These are phyloP conservation scores for Mercurialis annua DNA, from an alignment of 345 rosid species.

Conservation along the genomic window DNA sequence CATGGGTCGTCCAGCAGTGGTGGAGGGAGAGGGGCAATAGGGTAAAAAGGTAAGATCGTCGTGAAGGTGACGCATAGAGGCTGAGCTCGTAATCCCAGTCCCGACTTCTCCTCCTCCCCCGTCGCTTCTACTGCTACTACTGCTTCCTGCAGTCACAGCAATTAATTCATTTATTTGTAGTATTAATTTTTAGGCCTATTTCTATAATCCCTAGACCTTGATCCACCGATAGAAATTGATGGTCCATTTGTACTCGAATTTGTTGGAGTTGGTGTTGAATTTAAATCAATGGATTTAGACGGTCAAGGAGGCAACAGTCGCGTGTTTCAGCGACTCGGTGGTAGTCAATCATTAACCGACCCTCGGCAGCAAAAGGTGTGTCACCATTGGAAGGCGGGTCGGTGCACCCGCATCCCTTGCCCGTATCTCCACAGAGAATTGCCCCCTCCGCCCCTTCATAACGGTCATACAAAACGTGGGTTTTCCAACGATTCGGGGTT, in stretches of 20 bases:
- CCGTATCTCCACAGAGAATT: slow-evolving; percentile 72
- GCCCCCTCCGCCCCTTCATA: slow-evolving; percentile 39
- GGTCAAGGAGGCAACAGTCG: slow-evolving; percentile 61
- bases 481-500: slow-evolving; percentile 61
- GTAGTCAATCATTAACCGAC: slow-evolving; percentile 14
- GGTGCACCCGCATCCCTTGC: slow-evolving; percentile 65
- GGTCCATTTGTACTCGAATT: too few species aligned
- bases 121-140: neutral
- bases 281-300: slow-evolving; percentile 64
- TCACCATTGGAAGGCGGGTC: slow-evolving; percentile 84
- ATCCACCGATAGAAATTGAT: slow-evolving; percentile 11
- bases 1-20: too few species aligned
- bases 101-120: neutral
- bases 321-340: slow-evolving; percentile 68
- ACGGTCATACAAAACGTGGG: slow-evolving; percentile 56
- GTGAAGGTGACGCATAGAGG: neutral
- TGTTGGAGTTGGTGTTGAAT: neutral
- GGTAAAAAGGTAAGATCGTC: neutral
- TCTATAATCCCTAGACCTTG: neutral
- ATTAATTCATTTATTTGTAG: too few species aligned
- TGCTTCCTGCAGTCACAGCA: too few species aligned
- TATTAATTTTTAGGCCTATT: neutral
- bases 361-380: slow-evolving; percentile 61
- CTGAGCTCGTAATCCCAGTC: neutral
- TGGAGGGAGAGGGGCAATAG: slow-evolving; percentile 1